Base-by-base conservation (phyloP, 345 rosid genomes). In the Eucalyptus polybractea region DNA sequence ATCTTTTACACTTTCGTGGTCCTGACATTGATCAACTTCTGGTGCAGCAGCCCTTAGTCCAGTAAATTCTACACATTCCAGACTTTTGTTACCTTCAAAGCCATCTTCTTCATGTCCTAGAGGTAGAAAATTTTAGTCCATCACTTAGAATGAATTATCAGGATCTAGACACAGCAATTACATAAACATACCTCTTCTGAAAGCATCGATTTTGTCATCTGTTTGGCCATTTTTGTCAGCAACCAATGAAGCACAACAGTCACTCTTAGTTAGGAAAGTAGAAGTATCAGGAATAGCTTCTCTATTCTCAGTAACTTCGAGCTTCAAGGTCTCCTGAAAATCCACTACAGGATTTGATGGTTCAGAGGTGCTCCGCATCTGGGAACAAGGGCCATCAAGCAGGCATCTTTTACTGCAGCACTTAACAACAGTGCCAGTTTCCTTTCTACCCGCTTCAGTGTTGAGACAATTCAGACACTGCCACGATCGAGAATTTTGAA, bases 401-500 rank as follows among this genome's bases (percentile, higher is more conserved):
- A 91, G 81, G 86, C 89, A 81, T 81, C 86, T 40, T 31, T 50
- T 88, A 86, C 67, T 53, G 72, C 87, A 69, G 88, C 87, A 83
- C 80, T 89, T 45, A 81, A 80, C 87, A 45, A 54, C 56, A 49
- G 65, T 51, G 88, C 90, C 92, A 50, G 65, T 90, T 33, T 86
- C 89, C 72, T 65, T 88, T 88, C 58, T 44, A 53, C 72, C 89
- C 54, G 76, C 90, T 91, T 91, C 90, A 80, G 87, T 86, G 42
- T 87, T 90, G 62, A 89, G 80, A 87, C 97, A 95, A 90, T 90
- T 93, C 83, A 86, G 90, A 90, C 97, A 94, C 72, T 88, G 87
- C 96, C 95, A 94, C 92, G 92, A 92, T 93, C 94, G 93, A 89
- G 88, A 95, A 87, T 94, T 93, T 12, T 94, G 96, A 89, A 92